Evolutionary conservation across 768 basidiomycete species (phyloP).

Genomic region (Termitomyces sp.): DNA sequence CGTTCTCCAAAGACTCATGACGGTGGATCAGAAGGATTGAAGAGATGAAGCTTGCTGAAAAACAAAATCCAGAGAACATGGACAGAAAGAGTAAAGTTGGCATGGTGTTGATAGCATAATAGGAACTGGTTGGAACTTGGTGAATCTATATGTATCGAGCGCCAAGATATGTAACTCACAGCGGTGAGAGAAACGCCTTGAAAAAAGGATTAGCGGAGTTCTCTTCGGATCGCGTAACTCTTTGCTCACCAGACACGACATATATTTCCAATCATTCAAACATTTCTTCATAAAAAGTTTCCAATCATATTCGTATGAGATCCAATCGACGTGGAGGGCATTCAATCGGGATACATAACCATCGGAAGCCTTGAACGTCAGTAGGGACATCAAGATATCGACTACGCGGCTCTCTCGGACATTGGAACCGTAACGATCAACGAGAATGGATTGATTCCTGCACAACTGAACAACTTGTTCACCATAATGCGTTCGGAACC

Average conservation of each 20-base stretch:
- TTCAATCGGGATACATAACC: slow-evolving; percentile 39
- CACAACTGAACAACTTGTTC: slow-evolving; percentile 51
- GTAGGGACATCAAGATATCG: slow-evolving; percentile 28
- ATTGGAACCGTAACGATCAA: slow-evolving; percentile 17
- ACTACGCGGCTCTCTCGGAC: slow-evolving; percentile 32
- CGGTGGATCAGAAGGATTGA: slow-evolving; percentile 33
- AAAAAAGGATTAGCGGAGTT: not conserved
- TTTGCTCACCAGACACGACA: slow-evolving; percentile 35
- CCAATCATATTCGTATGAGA: slow-evolving; percentile 55
- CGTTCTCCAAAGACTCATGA: slow-evolving; percentile 32
- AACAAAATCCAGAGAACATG: slow-evolving; percentile 29
- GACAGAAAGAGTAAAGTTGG: slow-evolving; percentile 26
- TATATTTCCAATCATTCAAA: slow-evolving; percentile 48
- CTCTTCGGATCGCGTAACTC: slow-evolving; percentile 1
- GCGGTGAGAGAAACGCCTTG: slow-evolving; percentile 22
- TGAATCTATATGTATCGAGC: not conserved
- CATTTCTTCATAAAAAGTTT: slow-evolving; percentile 39
- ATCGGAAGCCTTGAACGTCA: slow-evolving; percentile 45
- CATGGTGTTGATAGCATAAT: slow-evolving; percentile 29
- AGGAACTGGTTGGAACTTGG: slow-evolving; percentile 25
- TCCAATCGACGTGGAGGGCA: slow-evolving; percentile 48
- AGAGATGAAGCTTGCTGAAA: slow-evolving; percentile 33
- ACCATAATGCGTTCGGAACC: slow-evolving; percentile 55
- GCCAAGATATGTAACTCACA: slow-evolving; percentile 18
- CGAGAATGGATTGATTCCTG: slow-evolving; percentile 47